Base-by-base conservation (phyloP, 805 yeast genomes). In the Nakazawaea wyomingensis region DNA sequence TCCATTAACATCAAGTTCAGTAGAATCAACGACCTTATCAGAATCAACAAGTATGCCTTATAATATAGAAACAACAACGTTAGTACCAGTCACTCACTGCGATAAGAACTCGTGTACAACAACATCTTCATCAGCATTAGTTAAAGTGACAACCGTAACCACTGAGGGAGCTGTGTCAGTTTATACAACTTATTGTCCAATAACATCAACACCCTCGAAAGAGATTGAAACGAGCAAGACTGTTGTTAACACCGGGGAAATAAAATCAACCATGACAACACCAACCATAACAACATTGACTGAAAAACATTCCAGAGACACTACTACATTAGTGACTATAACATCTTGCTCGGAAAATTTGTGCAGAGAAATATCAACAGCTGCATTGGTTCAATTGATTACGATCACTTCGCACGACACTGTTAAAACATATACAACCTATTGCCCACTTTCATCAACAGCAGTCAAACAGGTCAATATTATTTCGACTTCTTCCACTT, bases 361-460 rank as follows among this genome's bases (percentile, higher is more conserved):
- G 17, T 62, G 67, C 40, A 47, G 56, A 29, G 57, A 64, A n/a
- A 40, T 49, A 4, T 46, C 47, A 32, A 37, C 60, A 7, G 49
- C 55, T 17, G 57, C 61, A 16, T 34, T 45, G 4, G 41, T 59
- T 13, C 58, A 66, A 24, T 58, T 67, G 36, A 53, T 59, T 14
- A 60, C 66, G 5, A 52, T 56, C 5, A 55, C 64, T 4, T 39
- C 44, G 11, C 44, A 45, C 16, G 63, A 69, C 13, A 45, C 47
- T 3, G 58, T 40, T 34, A 71, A 71, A 11, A 54, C 54, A 14
- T 73, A 62, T 59, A 65, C 71, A 13, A 66, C 72, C 4, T 66
- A 64, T 56, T 66, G 71, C 48, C 72, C 72, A 30, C 46, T 58
- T 28, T 52, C 27, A 24, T 24, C 27, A 28, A 30, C 53, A 13